Base-by-base conservation (phyloP, 805 yeast species). In the Cyberlindnera maclurae region DNA sequence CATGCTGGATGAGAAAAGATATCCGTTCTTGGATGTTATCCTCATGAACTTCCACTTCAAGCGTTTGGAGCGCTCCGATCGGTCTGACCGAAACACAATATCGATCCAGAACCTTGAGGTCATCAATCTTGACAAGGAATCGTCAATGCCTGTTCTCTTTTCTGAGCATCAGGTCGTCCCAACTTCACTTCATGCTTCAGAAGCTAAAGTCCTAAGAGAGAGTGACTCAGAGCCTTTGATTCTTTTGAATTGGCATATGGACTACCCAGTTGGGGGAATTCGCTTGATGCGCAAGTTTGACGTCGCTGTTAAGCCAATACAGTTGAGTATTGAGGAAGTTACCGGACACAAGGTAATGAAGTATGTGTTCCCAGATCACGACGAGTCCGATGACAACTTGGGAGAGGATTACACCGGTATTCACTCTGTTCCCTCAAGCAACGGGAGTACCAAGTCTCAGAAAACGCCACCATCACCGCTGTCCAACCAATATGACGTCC, bases 251-350 rank as follows among this genome's bases (percentile, higher is more conserved):
- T 89, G 97, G 97, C 72, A 76, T n/a, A 75, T 83, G 79, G 73
- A 82, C 37, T 76, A 74, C 39, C 87, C 95, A 0, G 82, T 90
- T 40, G 97, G 96, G 26, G 97, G 97, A 10, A 87, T 89, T 36
- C 73, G 83, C n/a, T 79, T 89, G 17, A 67, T 89, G 62, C 78
- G 77, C 42, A 64, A 71, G 36, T 79, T 86, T 17, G 74, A 74
- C 28, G 65, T 85, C 15, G 58, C 62, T 2, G 57, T 86, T 13
- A 70, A 73, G 37, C 96, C 96, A 1, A 51, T 89, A 44, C 76
- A 75, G 43, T 50, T 90, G 3, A 82, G 80, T 46, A 57, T 90
- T 29, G 97, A 89, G 44, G 83, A 82, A 46, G 65, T 63, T 1
- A 75, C 89, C 0, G 81, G 88, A 1, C 71, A 70, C 29, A 73